Evolutionary conservation across 441 rosid genomes (phyloP).

Genomic region (Biscutella laevigata): DNA sequence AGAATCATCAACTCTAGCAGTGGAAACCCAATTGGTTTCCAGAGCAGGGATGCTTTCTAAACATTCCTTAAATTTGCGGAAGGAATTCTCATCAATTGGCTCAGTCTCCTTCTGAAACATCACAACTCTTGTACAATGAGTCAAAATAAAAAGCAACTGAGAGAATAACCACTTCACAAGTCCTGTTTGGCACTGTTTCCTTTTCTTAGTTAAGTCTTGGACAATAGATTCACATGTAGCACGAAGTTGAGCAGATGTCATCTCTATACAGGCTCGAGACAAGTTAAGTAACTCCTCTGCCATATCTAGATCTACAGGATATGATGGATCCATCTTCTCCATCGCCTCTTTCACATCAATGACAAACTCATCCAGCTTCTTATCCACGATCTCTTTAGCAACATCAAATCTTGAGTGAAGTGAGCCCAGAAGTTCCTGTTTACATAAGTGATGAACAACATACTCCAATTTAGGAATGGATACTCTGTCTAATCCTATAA

Average conservation of each 20-base stretch:
- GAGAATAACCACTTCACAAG: constrained; percentile 62
- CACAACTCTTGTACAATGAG: constrained; percentile 74
- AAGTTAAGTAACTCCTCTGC: constrained; percentile 49
- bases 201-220: constrained; percentile 58
- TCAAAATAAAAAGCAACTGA: constrained; percentile 77
- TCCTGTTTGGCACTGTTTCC: constrained; percentile 61
- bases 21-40: constrained; percentile 51
- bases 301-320: constrained; percentile 46
- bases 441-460: too few relatives aligned
- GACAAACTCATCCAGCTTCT: constrained; percentile 48
- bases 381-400: constrained; percentile 58
- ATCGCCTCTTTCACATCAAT: constrained; percentile 46
- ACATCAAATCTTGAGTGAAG: constrained; percentile 67
- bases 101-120: constrained; percentile 67
- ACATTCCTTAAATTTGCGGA: constrained; percentile 59
- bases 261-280: constrained; percentile 51
- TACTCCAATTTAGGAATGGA: too few relatives aligned
- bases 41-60: constrained; percentile 67
- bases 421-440: constrained; percentile 63
- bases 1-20: constrained; percentile 35
- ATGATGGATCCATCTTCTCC: constrained; percentile 45
- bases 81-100: constrained; percentile 58
- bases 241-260: constrained; percentile 58
- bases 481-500: too few relatives aligned
- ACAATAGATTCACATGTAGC: constrained; percentile 59